Base-by-base conservation (phyloP, 148 eudicot genomes). In the Selenicereus undatus region DNA sequence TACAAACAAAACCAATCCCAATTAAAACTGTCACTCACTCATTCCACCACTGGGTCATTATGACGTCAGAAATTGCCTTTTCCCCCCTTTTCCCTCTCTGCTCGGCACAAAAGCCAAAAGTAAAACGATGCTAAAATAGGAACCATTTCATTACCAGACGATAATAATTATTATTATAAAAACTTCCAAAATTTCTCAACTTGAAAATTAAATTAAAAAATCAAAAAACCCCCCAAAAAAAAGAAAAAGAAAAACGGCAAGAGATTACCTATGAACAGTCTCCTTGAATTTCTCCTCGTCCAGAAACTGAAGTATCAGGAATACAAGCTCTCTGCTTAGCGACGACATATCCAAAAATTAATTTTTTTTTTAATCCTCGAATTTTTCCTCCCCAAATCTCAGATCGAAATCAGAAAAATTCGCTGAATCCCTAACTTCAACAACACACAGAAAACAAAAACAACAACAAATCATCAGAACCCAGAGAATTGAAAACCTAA, bases 211-310 rank as follows among this genome's bases (percentile, higher is more conserved):
- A 71, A 39, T 4, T 54, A 22, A 75, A 24, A 64, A n/a, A n/a
- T n/a, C n/a, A n/a, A n/a, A n/a, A n/a, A n/a, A n/a, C n/a, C n/a
- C n/a, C 24, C n/a, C 10, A 42, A 68, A 10, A 45, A 14, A 51
- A 18, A 39, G 29, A 73, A 72, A 21, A 75, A 83, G 32, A 21
- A 51, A 73, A 72, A 16, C 66, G 82, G 42, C 21, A 51, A 83
- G 70, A 81, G 1, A 62, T 14, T 86, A 94, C 98, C 84, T 91
- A 85, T 94, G 98, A 81, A 91, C 97, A 56, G 91, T 88, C 42
- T 91, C 93, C 83, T 93, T 94, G 71, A 90, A 94, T 86, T 94
- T 94, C 89, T 94, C 97, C 84, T 94, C 97, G 73, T 94, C 98
- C n/a, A 94, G 91, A 89, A 93, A 94, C 87, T 94, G 98, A 74